phyloP scores from a whole-genome alignment of 345 rosid species.

The Cardamine resedifolia region DNA sequence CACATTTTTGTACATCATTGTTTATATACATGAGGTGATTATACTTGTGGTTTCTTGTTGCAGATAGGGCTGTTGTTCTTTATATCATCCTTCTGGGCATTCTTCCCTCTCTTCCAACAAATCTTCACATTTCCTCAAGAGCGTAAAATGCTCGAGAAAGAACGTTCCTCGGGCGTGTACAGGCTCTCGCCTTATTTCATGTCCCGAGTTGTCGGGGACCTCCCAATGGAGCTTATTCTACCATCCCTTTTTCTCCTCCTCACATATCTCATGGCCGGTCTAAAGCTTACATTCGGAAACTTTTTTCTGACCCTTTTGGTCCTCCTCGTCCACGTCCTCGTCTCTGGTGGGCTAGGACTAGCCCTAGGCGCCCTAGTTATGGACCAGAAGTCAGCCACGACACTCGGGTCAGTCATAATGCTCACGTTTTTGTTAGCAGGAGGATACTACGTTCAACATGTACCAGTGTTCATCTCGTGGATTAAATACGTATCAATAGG shows the following conservation, averaged over 20 bases:
- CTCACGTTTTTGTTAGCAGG: conserved; percentile 75
- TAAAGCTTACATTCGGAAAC: conserved; percentile 40
- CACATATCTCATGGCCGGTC: conserved; percentile 77
- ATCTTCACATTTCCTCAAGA: conserved; percentile 85
- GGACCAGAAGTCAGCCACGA: conserved; percentile 88
- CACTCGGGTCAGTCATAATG: conserved; percentile 91
- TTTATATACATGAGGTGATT: neutral
- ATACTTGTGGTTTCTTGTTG: conserved; percentile 14
- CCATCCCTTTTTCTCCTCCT: conserved; percentile 54
- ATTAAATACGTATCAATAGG: conserved; percentile 80
- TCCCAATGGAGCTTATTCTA: conserved; percentile 74
- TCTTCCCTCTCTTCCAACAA: conserved; percentile 72
- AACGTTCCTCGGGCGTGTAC: conserved; percentile 83
- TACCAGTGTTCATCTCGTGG: conserved; percentile 82
- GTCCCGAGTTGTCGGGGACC: conserved; percentile 57
- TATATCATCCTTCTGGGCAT: conserved; percentile 58
- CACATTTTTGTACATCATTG: neutral
- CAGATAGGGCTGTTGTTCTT: conserved; percentile 84
- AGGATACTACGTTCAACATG: conserved; percentile 84
- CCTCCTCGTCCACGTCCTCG: conserved; percentile 73
- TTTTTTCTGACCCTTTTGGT: conserved; percentile 49
- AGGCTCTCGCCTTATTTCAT: conserved; percentile 80
- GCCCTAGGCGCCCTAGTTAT: conserved; percentile 84
- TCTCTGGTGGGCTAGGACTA: conserved; percentile 85
- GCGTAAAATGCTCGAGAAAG: conserved; percentile 77